Evolutionary conservation across 768 basidiomycete genomes (phyloP).

Genomic region (Tylopilus plumbeoviolaceoides): DNA sequence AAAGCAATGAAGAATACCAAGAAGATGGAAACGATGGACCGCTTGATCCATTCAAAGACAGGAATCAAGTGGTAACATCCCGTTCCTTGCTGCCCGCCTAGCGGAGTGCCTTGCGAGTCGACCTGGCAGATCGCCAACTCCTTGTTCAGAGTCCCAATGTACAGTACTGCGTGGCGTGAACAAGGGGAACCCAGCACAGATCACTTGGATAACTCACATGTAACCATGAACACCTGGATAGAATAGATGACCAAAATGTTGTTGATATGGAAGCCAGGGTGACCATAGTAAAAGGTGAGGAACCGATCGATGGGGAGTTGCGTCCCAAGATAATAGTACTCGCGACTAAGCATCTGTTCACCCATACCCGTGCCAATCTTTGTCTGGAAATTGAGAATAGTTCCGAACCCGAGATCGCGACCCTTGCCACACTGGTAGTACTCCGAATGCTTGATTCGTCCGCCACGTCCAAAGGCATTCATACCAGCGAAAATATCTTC

Average conservation of each 20-base stretch:
- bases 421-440: conserved; percentile 99
- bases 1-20: conserved; percentile 98
- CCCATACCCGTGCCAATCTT: conserved; percentile 99
- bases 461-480: conserved; percentile 97
- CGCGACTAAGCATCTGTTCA: conserved; percentile 98
- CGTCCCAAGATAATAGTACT: conserved; percentile 98
- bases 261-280: conserved; percentile 99
- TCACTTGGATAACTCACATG: conserved; percentile 50
- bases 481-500: conserved; percentile 99
- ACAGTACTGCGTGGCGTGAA: conserved; percentile 58
- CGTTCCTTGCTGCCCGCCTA: conserved; percentile 75
- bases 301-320: conserved; percentile 98
- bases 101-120: conserved; percentile 74
- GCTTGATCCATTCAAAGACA: conserved; percentile 97
- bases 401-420: conserved; percentile 98
- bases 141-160: conserved; percentile 95
- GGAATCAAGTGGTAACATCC: conserved; percentile 92
- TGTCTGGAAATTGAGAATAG: conserved; percentile 99
- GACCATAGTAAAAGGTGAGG: conserved; percentile 99
- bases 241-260: conserved; percentile 99
- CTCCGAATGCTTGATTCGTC: conserved; percentile 98
- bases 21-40: conserved; percentile 96
- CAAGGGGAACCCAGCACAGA: background rate
- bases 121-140: conserved; percentile 84
- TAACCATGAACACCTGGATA: conserved; percentile 96